Evolutionary conservation across 2,329 filamentous ascomycete genomes (phyloP), one percentile per base, ranked within the genome.

Genomic region (Claviceps sp.): DNA sequence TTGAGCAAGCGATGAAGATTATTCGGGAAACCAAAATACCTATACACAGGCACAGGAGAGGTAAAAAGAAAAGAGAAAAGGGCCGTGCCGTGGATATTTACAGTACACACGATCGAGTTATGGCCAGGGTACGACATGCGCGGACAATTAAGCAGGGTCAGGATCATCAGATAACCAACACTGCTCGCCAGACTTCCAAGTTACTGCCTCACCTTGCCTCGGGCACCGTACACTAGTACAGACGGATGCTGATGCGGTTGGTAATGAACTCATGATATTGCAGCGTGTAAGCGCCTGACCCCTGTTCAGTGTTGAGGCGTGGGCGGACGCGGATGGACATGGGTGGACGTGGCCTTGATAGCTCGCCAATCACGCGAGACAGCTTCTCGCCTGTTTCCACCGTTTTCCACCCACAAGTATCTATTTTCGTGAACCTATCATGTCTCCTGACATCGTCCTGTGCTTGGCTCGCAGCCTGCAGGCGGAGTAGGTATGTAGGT

Each of bases 341-440:
- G 40, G 40, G n/a, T 42, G 40, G 40, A 19, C 19, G 40, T 42
- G 17, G 40, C 10, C 30, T 34, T 34, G 30, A 19, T 38, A 19
- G 41, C n/a, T 48, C 56, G 50, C 61, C 62, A 65, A 65, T 63
- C 62, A 63, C 57, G 58, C 57, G 53, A 54, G 56, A 58, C 26
- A 57, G 55, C 42, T 51, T 50, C 59, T 64, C 59, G 59, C 57
- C 57, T 61, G 59, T 64, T 59, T 58, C 48, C 56, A 56, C 56
- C 56, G 47, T 5, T 19, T 46, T 17, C n/a, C 43, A 26, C 22
- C 24, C 10, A 46, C 47, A 56, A 61, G 63, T 63, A 63, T 64
- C 60, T 65, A 64, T 62, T 57, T 56, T 53, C 30, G 30, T 34
- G 10, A 4, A 56, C 57, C 59, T 54, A 56, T 5, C 55, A 48